Conservation (phyloP, 2,329 filamentous ascomycete species). For the Dissoconium aciculare region DNA sequence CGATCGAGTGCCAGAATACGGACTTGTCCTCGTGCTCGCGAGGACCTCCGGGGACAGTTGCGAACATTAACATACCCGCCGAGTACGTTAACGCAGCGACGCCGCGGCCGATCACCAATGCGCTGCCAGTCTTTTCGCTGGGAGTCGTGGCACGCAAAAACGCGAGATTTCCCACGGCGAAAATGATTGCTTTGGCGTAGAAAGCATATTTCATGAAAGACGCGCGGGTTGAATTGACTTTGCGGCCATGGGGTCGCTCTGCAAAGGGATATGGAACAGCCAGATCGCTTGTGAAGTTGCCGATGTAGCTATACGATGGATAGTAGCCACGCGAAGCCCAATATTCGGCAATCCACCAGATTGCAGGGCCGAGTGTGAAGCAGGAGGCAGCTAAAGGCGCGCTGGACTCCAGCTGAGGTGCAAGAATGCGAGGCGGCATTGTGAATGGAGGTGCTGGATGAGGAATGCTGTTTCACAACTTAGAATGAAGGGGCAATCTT, state of each 20-base stretch:
- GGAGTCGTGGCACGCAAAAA: conserved; percentile 3
- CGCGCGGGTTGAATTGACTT: conserved; percentile 4
- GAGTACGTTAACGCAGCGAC: conserved; percentile 3
- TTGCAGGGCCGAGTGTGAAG: conserved; percentile 3
- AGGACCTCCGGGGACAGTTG: conserved; percentile 5
- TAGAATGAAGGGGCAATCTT: no score
- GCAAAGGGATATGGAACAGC: conserved; percentile 5
- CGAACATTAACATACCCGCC: conserved; percentile 7
- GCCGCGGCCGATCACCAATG: conserved; percentile 2
- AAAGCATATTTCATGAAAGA: conserved; percentile 8
- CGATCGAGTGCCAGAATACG: conserved; percentile 4
- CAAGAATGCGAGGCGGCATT: background rate
- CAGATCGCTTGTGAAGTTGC: conserved; percentile 8
- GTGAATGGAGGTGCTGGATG: background rate
- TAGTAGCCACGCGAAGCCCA: conserved; percentile 5
- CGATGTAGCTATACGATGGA: conserved; percentile 7
- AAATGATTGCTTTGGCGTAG: conserved; percentile 5
- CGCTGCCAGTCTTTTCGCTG: background rate
- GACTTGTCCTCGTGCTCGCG: conserved; percentile 4
- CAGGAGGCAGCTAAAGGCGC: conserved; percentile 6
- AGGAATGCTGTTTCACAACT: no score
- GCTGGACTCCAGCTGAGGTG: background rate
- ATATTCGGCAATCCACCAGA: conserved; percentile 8
- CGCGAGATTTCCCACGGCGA: conserved; percentile 4
- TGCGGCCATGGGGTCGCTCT: conserved; percentile 2